phyloP scores from a whole-genome alignment of 1,139 yeast genomes.

The Geotrichum candidum region DNA sequence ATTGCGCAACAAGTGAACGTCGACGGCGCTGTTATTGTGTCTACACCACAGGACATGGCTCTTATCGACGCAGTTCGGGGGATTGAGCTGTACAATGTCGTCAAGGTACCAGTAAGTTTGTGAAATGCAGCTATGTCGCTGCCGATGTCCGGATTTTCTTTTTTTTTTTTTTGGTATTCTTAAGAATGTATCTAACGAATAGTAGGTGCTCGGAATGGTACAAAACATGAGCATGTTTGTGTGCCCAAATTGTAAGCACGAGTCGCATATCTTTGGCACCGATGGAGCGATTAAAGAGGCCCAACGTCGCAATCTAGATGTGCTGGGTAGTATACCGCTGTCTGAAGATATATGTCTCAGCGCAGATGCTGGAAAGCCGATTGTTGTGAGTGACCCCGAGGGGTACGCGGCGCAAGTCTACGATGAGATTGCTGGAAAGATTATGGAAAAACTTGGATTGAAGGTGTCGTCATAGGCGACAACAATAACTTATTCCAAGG shows the following conservation, averaged over 20 bases:
- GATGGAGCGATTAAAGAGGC: constrained; percentile 63
- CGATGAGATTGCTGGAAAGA: constrained; percentile 9
- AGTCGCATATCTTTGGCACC: constrained; percentile 67
- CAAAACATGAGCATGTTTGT: constrained; percentile 76
- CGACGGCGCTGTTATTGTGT: constrained; percentile 75
- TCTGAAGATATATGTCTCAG: constrained; percentile 54
- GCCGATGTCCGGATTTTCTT: background rate
- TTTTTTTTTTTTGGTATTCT: constrained; percentile 18
- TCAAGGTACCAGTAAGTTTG: constrained; percentile 51
- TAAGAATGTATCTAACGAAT: background rate
- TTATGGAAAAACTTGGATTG: constrained; percentile 5
- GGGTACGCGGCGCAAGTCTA: constrained; percentile 16
- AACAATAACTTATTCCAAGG: background rate
- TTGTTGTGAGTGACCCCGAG: constrained; percentile 46
- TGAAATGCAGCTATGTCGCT: background rate
- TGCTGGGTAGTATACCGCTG: constrained; percentile 65
- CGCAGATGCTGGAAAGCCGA: constrained; percentile 62
- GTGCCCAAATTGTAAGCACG: constrained; percentile 72
- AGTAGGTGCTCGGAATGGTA: constrained; percentile 57
- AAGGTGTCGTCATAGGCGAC: background rate
- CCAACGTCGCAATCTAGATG: constrained; percentile 42
- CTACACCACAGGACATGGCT: constrained; percentile 86
- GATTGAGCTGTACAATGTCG: constrained; percentile 68
- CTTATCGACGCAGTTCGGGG: constrained; percentile 78
- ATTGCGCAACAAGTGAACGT: constrained; percentile 70